Base-by-base conservation (phyloP, 2,329 filamentous ascomycete species). In the Microdochium nivale region DNA sequence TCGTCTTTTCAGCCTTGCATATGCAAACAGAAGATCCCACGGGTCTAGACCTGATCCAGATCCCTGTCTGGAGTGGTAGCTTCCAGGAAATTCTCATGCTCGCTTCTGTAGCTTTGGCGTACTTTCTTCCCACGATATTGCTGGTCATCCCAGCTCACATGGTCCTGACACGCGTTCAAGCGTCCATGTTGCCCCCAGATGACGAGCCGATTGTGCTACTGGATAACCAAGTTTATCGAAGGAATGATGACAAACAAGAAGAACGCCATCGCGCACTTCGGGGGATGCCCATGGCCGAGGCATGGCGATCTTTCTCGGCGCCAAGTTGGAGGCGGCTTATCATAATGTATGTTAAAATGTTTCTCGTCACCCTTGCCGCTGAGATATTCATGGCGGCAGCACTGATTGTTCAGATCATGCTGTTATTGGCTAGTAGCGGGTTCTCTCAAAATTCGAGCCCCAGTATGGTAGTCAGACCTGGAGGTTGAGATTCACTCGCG, bases 201-300 rank as follows among this genome's bases (percentile, higher is more conserved):
- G 79, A 90, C 57, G 83, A 91, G 68, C 81, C 88, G 23, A 87
- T 96, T 56, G 83, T 96, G 49, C 83, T 87, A 37, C 94, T 96
- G 60, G 90, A 96, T 73, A 86, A 88, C 55, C 84, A 83, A 35
- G 91, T 94, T 60, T 80, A 78, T 54, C 87, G 87, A 11, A 21
- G 19, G 9, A 16, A 23, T 44, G 40, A 5, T 11, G 19, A 23
- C 10, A 44, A 44, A 21, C 5, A 57, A 84, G 82, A 19, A 77
- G 79, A 11, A 30, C 27, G 53, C 75, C 86, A 48, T 72, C 87
- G 16, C 83, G 80, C 51, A 87, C 85, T 50, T 79, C 75, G 55
- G 85, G 87, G 58, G 81, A 80, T 88, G 54, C 79, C 86, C 30
- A 78, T 90, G 60, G 62, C 78, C 30, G 84, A 91, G 59, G 90